Evolutionary conservation across 805 yeast genomes (phyloP).

Genomic region (Candida ficus): DNA sequence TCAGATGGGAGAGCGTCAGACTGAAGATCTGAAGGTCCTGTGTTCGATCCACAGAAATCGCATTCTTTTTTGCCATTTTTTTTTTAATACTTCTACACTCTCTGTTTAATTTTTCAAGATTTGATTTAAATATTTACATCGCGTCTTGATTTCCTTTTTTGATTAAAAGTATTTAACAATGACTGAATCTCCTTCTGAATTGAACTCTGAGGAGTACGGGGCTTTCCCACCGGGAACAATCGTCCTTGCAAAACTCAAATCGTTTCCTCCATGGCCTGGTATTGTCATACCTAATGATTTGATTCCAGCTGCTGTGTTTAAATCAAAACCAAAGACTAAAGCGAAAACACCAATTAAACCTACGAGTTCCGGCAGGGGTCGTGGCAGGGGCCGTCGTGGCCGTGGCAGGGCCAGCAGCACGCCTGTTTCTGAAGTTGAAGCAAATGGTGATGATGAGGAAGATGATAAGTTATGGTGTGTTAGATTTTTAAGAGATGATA

Average conservation of each 20-base stretch:
- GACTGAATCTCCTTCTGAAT: constrained; percentile 5
- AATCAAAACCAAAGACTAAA: constrained; percentile 43
- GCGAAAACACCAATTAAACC: constrained; percentile 14
- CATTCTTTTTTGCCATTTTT: constrained; percentile 25
- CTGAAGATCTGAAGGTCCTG: constrained; percentile 70
- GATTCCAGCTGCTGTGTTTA: constrained; percentile 52
- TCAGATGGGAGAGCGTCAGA: constrained; percentile 32
- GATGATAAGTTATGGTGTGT: constrained; percentile 41
- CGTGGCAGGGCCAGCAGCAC: too few relatives aligned
- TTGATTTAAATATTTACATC: neutral
- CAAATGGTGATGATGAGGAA: neutral
- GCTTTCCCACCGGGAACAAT: constrained; percentile 43
- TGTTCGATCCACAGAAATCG: constrained; percentile 75
- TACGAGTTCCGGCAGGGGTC: constrained; percentile 3
- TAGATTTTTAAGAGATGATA: constrained; percentile 67
- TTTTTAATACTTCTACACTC: neutral
- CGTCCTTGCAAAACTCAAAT: constrained; percentile 78
- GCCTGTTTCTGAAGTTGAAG: too few relatives aligned
- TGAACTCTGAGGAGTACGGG: constrained; percentile 14
- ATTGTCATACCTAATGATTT: constrained; percentile 60
- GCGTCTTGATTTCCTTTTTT: neutral
- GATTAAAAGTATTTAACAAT: neutral
- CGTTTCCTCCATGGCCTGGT: constrained; percentile 90
- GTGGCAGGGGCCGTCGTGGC: constrained; percentile 8
- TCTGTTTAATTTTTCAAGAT: neutral